Evolutionary conservation across 331 rosid species (phyloP), one percentile per base, ranked within the genome.

Genomic region (Pyrus hybrid): DNA sequence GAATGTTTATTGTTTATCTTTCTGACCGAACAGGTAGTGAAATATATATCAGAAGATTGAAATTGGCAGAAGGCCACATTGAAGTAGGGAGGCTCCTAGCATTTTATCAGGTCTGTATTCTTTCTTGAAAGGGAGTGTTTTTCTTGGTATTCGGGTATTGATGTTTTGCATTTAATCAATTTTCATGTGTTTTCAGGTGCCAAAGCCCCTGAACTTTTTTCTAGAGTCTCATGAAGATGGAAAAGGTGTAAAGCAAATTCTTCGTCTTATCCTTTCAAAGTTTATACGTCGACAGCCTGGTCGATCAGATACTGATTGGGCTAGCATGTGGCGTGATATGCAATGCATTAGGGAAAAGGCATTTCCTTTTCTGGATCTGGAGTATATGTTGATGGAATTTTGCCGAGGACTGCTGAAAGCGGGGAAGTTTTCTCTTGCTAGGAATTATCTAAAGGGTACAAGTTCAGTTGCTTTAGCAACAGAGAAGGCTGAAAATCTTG

Each of bases 291-390:
- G 87, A 82, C 97, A 92, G 79, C 95, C 96, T 77, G 84, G 91
- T 61, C 93, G 88, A 62, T 86, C 96, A 41, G 99, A 95, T 79
- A 92, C 84, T 86, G 99, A 95, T 79, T 95, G 99, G 99, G 93
- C 99, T 72, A 89, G 77, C 86, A 86, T 95, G 97, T 95, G 99
- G 99, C 97, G 90, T 77, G 99, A 95, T 81, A 89, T 95, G 96
- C 93, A 77, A 81, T 89, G 86, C 80, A 81, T 90, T 77, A 89
- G 92, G 88, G 99, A 95, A 70, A 95, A 89, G 76, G 90, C 96
- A 74, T 95, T 95, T 80, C 90, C 92, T 76, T 90, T 95, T 85
- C 87, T 95, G 78, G 97, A 95, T 74, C 82, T 71, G 63, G 99
- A 95, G 86, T 92, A 89, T 84, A 86, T 88, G 86, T 86, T 92